Conservation (phyloP, 2,329 filamentous ascomycete species). For the Fusarium compactum region DNA sequence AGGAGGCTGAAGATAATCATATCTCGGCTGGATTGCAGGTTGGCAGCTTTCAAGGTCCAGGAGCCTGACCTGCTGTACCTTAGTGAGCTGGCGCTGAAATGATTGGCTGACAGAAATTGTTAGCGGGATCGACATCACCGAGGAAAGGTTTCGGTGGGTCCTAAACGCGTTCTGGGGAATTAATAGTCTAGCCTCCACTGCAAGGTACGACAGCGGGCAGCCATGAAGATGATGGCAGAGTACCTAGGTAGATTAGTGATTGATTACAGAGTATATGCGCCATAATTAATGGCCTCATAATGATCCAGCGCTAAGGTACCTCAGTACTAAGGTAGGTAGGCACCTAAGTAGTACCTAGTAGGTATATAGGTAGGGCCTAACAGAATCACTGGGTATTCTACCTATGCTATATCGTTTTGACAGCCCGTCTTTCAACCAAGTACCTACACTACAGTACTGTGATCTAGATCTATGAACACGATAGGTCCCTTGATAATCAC, state of each 20-base stretch:
- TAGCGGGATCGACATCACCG: slow-evolving; percentile 26
- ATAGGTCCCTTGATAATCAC: slow-evolving; percentile 6
- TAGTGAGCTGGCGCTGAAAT: slow-evolving; percentile 21
- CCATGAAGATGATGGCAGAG: no score
- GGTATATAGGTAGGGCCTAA: no score
- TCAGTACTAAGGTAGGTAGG: no score
- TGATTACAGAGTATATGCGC: no score
- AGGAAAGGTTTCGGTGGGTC: slow-evolving; percentile 5
- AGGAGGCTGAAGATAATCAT: slow-evolving; percentile 10
- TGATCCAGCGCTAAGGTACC: no score
- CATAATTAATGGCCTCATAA: no score
- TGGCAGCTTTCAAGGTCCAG: slow-evolving; percentile 27
- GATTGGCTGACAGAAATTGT: slow-evolving; percentile 37
- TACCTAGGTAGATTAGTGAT: no score
- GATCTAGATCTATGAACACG: neutral
- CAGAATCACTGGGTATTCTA: no score
- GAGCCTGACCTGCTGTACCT: slow-evolving; percentile 5
- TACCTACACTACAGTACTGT: neutral
- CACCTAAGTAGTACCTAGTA: no score
- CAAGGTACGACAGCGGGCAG: neutral
- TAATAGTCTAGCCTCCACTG: neutral
- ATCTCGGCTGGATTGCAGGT: slow-evolving; percentile 18
- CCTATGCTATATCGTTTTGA: neutral
- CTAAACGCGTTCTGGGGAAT: slow-evolving; percentile 29
- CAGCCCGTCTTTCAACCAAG: neutral